Evolutionary conservation across 805 yeast species (phyloP).

Genomic region (Teunomyces kruisii): DNA sequence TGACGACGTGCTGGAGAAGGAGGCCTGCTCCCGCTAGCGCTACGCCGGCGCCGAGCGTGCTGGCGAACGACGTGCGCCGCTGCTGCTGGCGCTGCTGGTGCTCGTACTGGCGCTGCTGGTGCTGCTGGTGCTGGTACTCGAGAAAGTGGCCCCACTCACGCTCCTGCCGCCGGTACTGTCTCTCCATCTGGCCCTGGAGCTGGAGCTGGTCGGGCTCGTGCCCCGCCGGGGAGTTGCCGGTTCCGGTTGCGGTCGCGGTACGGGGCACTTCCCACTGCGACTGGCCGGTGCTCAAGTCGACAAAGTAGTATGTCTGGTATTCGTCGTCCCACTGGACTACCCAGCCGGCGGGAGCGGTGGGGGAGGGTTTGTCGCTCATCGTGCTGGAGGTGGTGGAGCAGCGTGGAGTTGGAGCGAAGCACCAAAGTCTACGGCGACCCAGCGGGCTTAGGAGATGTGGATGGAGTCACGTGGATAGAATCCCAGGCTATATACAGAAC

Average conservation of each 20-base stretch:
- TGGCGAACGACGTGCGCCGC: neutral
- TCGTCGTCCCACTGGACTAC: conserved; percentile 34
- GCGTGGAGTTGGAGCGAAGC: too few relatives aligned
- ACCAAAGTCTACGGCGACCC: too few relatives aligned
- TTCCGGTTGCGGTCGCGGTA: too few relatives aligned
- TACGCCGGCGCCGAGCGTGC: neutral
- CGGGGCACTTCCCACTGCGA: conserved; percentile 35
- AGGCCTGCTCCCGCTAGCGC: conserved; percentile 2
- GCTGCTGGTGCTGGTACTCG: conserved; percentile 3
- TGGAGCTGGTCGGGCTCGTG: neutral
- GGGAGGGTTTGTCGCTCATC: neutral
- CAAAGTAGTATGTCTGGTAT: conserved; percentile 26
- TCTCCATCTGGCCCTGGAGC: neutral
- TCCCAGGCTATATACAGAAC: too few relatives aligned
- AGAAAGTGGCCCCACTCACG: neutral
- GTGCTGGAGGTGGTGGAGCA: neutral
- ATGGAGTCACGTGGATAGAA: too few relatives aligned
- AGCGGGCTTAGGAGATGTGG: neutral
- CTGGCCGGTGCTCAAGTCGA: conserved; percentile 24
- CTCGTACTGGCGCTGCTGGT: conserved; percentile 1
- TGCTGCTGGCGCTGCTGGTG: conserved; percentile 1
- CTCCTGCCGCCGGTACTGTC: conserved; percentile 5
- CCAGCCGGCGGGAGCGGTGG: conserved; percentile 27
- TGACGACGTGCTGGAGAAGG: neutral
- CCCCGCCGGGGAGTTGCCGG: neutral